Evolutionary conservation across 2,329 filamentous ascomycete species (phyloP), one percentile per base, ranked within the genome.

Genomic region (Monilinia fructigena): DNA sequence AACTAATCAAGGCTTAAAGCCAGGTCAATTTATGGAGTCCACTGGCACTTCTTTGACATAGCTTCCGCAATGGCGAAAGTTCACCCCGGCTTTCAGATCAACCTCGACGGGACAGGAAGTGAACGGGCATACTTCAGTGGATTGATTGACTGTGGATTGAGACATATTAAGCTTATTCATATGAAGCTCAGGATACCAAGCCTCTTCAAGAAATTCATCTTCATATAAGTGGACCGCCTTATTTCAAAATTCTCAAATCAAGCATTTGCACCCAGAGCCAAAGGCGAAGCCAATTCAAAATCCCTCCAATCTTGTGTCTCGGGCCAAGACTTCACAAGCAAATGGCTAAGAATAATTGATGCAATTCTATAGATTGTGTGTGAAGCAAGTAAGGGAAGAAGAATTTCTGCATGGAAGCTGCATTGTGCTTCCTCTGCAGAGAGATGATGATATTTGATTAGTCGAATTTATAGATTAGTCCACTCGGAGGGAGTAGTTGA

Each of bases 341-440:
- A 35, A 40, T 38, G 14, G 45, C 26, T 12, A 20, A 26, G 47
- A 61, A 60, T 35, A 23, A 10, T 59, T 48, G 42, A 48, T 48
- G 26, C 18, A 26, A 35, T 20, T 45, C 31, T 61, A 8, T 50
- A 14, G 42, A 55, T 18, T 26, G 53, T 14, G 55, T 48, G 45
- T 26, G 26, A 38, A 59, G 56, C 38, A 56, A 42, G 54, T 47
- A 52, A 42, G 63, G 42, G 23, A 66, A 59, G 28, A 56, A 58
- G 54, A 59, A 58, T 45, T 45, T 31, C 38, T 72, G 72, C 67
- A 72, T 75, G 67, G 73, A 75, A 75, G 69, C 71, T 75, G 72
- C 72, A 72, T 68, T 68, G 71, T 68, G 69, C 72, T 73, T 75
- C 73, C 66, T 68, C 68, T 71, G 71, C 72, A 71, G 38, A 61